Conservation (phyloP, 169 alveolate genomes). For the Toxoplasma gondii region DNA sequence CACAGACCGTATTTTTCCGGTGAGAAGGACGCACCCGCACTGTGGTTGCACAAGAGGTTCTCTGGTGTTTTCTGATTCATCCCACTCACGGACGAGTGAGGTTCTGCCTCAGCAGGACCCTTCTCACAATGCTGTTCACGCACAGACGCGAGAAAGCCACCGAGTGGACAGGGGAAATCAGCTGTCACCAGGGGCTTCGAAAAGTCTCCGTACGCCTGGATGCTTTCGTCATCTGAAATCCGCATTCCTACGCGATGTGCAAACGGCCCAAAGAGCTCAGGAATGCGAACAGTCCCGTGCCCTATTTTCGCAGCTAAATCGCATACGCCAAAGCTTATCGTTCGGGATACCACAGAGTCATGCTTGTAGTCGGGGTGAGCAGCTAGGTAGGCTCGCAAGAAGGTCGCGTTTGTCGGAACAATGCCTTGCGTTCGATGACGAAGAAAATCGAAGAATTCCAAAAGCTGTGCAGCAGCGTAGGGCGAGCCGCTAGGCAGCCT, state of each 20-base stretch:
- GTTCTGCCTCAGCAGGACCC: background rate
- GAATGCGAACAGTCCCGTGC: background rate
- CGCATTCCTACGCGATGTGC: conserved; percentile 47
- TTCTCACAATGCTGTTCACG: background rate
- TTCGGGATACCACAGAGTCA: conserved; percentile 46
- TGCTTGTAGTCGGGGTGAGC: conserved; percentile 59
- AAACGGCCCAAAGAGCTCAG: conserved; percentile 59
- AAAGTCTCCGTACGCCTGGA: background rate
- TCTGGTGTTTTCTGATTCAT: too few species aligned
- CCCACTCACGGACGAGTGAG: background rate
- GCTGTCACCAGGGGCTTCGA: background rate
- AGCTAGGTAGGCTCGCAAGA: conserved; percentile 39
- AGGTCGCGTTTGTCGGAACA: conserved; percentile 56
- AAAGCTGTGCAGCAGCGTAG: conserved; percentile 9
- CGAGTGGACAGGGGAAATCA: conserved; percentile 2
- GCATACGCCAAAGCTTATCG: conserved; percentile 21
- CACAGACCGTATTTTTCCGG: background rate
- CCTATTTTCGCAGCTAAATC: conserved; percentile 56
- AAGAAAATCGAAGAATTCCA: conserved; percentile 11
- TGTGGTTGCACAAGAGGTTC: background rate
- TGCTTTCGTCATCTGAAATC: background rate
- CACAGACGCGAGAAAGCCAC: background rate
- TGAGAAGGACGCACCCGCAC: background rate
- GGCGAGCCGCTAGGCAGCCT: background rate
- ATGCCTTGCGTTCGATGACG: conserved; percentile 43